Evolutionary conservation across 2,329 filamentous ascomycete species (phyloP).

Genomic region (Colletotrichum tamarilloi): DNA sequence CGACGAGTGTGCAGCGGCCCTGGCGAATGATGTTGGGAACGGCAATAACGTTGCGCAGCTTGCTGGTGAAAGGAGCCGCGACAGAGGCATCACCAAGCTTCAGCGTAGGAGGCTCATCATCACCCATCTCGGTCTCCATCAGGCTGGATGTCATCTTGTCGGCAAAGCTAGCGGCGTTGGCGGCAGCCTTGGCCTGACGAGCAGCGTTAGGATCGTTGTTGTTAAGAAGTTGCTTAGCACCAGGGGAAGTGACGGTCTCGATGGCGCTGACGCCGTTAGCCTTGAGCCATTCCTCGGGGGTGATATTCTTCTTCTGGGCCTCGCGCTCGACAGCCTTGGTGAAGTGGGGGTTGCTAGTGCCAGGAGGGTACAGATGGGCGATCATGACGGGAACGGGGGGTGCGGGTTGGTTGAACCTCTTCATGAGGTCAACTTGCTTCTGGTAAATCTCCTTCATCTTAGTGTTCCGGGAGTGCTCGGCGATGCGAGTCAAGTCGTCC

Average conservation of each 20-base stretch:
- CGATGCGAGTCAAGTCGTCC: slow-evolving; percentile 90
- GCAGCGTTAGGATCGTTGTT: slow-evolving; percentile 63
- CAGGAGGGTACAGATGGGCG: slow-evolving; percentile 93
- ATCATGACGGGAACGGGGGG: slow-evolving; percentile 95
- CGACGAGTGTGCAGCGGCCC: slow-evolving; percentile 95
- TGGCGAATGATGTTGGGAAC: slow-evolving; percentile 99
- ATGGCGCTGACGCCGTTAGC: slow-evolving; percentile 64
- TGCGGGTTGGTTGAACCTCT: slow-evolving; percentile 90
- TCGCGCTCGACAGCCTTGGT: slow-evolving; percentile 91
- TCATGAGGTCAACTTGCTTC: slow-evolving; percentile 93
- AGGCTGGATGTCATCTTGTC: slow-evolving; percentile 88
- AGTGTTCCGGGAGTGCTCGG: slow-evolving; percentile 91
- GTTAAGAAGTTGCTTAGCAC: slow-evolving; percentile 69
- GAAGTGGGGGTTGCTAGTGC: slow-evolving; percentile 92
- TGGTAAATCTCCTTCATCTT: slow-evolving; percentile 99
- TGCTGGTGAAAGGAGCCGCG: slow-evolving; percentile 96
- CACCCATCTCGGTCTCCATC: slow-evolving; percentile 90
- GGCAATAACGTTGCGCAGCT: slow-evolving; percentile 95
- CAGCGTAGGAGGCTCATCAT: slow-evolving; percentile 91
- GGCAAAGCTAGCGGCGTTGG: slow-evolving; percentile 81
- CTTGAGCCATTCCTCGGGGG: slow-evolving; percentile 67
- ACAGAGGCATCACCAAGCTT: slow-evolving; percentile 98
- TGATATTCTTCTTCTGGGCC: slow-evolving; percentile 80
- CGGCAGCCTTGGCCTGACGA: slow-evolving; percentile 72
- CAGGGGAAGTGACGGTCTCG: slow-evolving; percentile 75